These are phyloP conservation scores for Castanopsis chinensis DNA, from an alignment of 306 rosid genomes.

Conservation along the genomic window DNA sequence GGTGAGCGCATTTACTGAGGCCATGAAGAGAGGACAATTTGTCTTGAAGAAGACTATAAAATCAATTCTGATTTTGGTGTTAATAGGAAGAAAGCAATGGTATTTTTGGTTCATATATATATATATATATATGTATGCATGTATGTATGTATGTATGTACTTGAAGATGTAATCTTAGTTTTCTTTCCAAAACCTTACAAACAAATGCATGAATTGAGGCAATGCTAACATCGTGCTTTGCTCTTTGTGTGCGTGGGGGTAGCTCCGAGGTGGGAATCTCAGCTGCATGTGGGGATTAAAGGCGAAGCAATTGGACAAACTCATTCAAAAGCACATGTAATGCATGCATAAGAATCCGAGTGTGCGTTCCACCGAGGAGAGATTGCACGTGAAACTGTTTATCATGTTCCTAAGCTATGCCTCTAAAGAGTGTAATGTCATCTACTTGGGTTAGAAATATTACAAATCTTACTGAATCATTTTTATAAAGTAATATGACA, in stretches of 20 bases:
- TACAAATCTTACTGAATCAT: not conserved
- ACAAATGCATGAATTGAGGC: no score
- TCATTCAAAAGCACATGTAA: slow-evolving; percentile 39
- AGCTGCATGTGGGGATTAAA: slow-evolving; percentile 6
- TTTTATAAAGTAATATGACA: not conserved
- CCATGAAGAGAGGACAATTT: no score
- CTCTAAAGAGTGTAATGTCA: not conserved
- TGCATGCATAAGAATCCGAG: slow-evolving; percentile 43
- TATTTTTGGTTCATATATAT: no score
- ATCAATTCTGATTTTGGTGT: no score
- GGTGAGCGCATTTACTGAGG: no score
- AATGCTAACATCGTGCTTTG: not conserved
- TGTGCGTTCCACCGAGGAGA: slow-evolving; percentile 32
- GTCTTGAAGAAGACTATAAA: no score
- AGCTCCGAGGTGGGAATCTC: slow-evolving; percentile 6
- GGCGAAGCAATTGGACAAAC: slow-evolving; percentile 34
- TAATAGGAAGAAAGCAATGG: no score
- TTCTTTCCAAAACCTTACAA: no score
- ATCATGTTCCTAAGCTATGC: no score
- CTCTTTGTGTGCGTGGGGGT: not conserved
- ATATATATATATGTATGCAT: no score
- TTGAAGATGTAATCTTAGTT: no score
- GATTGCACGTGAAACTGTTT: slow-evolving; percentile 32
- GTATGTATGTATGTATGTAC: no score
- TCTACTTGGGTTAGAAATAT: not conserved